Base-by-base conservation (phyloP, 345 rosid genomes). In the Euphorbia peplus region DNA sequence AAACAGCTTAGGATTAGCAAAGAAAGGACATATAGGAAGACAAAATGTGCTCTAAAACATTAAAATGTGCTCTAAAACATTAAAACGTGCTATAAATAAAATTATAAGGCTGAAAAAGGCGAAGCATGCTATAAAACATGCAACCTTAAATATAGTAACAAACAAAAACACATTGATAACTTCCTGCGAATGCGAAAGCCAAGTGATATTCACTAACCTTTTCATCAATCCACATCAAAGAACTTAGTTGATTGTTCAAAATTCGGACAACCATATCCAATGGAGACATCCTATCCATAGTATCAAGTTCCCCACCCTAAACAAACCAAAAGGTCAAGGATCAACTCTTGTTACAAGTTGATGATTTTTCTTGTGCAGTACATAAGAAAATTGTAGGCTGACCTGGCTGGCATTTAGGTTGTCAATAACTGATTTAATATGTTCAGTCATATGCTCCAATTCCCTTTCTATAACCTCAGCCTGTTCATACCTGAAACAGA, bases 181-280 rank as follows among this genome's bases (percentile, higher is more conserved):
- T 32, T 28, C 63, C 35, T n/a, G 9, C 10, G 37, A 32, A 37
- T 24, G 60, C 19, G 39, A 53, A 37, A 62, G 2, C n/a, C 42
- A 42, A 70, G 54, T 37, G 19, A 39, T n/a, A 18, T 32, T 28
- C n/a, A 72, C 79, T 59, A 56, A 90, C 96, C 85, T 90, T 90
- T 78, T 95, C 99, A 75, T 95, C 99, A 57, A 95, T 86, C 98
- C 97, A 91, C 93, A 91, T 88, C 47, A 95, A 82, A 69, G 99
- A 95, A 71, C 97, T 88, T 16, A 95, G 85, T 83, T 95, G 99
- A 81, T 95, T 95, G 85, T 95, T 95, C 70, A 95, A 80, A 79
- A 95, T 91, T 54, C 86, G 81, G 44, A 89, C 96, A 42, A 95
- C 97, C 78, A 83, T 86, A 75, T 95, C 99, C 60, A 95, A 63